Base-by-base conservation (phyloP, 2,329 filamentous ascomycete genomes). In the Fusarium denticulatum region DNA sequence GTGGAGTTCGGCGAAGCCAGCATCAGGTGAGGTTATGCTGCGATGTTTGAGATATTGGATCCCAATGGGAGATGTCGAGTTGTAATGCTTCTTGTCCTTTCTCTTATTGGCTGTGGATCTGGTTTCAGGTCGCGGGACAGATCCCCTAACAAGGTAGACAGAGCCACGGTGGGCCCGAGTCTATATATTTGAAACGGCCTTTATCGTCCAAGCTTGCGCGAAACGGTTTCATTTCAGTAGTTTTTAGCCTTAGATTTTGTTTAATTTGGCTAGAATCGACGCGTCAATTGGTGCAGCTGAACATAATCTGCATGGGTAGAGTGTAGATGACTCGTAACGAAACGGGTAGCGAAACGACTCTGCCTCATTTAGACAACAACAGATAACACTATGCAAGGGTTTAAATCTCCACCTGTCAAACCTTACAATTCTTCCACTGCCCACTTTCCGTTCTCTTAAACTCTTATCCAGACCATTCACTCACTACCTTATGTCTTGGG, bases 401-500 rank as follows among this genome's bases (percentile, higher is more conserved):
- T 36, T n/a, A 45, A 36, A 45, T 45, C 57, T 37, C 64, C 65
- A 69, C 43, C 42, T 69, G 64, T 50, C 64, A 69, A 69, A 50
- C 57, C 12, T 32, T 39, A 36, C 6, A 69, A 56, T 69, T 69
- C 49, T 69, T 64, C 63, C 63, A 67, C 43, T 63, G 39, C 42
- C 39, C 64, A 63, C 24, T 26, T 36, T 32, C 53, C 26, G 36
- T 52, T 45, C 57, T 69, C 49, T 24, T 49, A 69, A 69, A 49
- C 37, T 28, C 37, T 69, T 69, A 64, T 32, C 47, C 26, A 43
- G 12, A 26, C 28, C 28, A 15, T 64, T 18, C 28, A 14, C 58
- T 22, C 45, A 47, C 56, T 11, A 61, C 59, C 63, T 73, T 47
- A 80, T 60, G 70, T 86, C 81, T 73, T 83, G 85, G 7, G 87